Base-by-base conservation (phyloP, 2,329 filamentous ascomycete genomes). In the Didymella keratinophila region DNA sequence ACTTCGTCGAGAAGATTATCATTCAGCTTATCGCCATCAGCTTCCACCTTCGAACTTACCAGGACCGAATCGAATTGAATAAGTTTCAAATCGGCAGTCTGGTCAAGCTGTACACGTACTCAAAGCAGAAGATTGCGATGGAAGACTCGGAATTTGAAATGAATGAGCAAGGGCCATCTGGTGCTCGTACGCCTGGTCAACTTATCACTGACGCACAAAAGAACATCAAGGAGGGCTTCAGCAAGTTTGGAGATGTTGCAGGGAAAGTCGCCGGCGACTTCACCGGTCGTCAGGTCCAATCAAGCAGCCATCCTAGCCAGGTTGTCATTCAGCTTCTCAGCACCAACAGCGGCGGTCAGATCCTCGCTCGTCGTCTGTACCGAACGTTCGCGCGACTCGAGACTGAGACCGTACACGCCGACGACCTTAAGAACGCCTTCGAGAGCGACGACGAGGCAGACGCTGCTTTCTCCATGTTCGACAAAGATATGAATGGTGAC, bases 401-500 rank as follows among this genome's bases (percentile, higher is more conserved):
- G 2, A 87, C 86, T 12, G 90, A 96, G 18, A 92, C 90, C 0
- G 88, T 97, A 5, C 84, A 87, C 20, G 83, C 89, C 0, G 91
- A 93, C 9, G 93, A 97, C 70, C 78, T 98, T 52, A 88, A 87
- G 61, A 81, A 84, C 11, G 93, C 91, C 0, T 97, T 97, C 68
- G 85, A 89, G 10, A 90, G 89, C 23, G 84, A 89, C 18, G 93
- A 97, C 14, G 94, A 97, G 72, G 92, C 93, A 0, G 90, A 95
- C 52, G 90, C 90, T 2, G 93, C 93, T 0, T 97, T 98, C 70
- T 83, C 84, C 67, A 93, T 97, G 82, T 97, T 97, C 67, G 94
- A 98, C 79, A 96, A 95, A 73, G 94, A 98, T 70, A 87, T 97
- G 80, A 98, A 98, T 64, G 94, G 93, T 4, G 94, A 98, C 71